Percentiles rank a stretch among this genome's conserved stretches.
Conservation (phyloP, 2,329 filamentous ascomycete genomes). For the Waltergamsia citrina region DNA sequence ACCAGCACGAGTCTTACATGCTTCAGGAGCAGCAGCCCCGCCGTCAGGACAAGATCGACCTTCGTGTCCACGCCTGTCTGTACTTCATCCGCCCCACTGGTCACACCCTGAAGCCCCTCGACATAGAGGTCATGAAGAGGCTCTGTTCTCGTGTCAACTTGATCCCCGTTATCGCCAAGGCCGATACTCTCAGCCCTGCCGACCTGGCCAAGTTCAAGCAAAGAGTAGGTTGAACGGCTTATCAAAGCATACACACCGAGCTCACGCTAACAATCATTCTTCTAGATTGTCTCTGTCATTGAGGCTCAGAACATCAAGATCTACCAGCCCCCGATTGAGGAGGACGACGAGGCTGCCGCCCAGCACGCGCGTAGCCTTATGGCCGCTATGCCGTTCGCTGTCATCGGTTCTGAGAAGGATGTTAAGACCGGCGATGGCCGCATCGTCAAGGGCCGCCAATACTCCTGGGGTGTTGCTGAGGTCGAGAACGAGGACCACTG, state of each 20-base stretch:
- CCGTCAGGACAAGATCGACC: conserved; percentile 96
- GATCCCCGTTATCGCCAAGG: conserved; percentile 97
- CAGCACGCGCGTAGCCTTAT: conserved; percentile 92
- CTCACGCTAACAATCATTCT: conserved; percentile 15
- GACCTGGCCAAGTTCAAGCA: conserved; percentile 93
- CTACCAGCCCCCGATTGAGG: conserved; percentile 94
- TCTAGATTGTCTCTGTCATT: conserved; percentile 83
- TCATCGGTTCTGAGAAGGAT: conserved; percentile 98
- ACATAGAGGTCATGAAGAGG: conserved; percentile 99
- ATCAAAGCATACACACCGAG: background rate
- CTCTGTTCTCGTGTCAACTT: conserved; percentile 96
- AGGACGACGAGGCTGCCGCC: conserved; percentile 93
- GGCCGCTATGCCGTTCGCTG: conserved; percentile 95
- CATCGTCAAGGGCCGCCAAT: conserved; percentile 97
- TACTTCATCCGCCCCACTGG: conserved; percentile 99
- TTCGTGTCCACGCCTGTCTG: conserved; percentile 94
- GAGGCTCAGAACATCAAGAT: conserved; percentile 99
- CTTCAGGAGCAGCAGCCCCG: conserved; percentile 98
- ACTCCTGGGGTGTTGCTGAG: conserved; percentile 98
- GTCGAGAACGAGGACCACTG: conserved; percentile 99
- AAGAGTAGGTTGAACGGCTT: conserved; percentile 51
- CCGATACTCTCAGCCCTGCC: conserved; percentile 87
- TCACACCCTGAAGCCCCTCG: conserved; percentile 95
- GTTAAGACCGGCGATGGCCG: conserved; percentile 93
- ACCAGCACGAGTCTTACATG: conserved; percentile 99